Evolutionary conservation across 257 asterid genomes (phyloP).

Genomic region (Solanum sejunctum): DNA sequence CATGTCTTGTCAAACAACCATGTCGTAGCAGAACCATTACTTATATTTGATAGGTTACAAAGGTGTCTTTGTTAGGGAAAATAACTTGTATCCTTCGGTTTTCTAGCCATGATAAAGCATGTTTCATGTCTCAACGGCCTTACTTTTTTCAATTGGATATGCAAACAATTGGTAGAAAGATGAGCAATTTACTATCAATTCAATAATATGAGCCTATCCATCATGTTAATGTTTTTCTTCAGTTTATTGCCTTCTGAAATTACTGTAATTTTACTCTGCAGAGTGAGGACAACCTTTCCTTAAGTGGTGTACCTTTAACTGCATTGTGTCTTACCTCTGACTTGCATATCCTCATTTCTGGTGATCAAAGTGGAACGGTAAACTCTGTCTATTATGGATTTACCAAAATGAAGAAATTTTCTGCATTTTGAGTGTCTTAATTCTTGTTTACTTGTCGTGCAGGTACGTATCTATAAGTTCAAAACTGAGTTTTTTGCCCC

Average conservation of each 20-base stretch:
- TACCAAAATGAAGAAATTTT: not conserved
- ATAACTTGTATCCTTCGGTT: not conserved
- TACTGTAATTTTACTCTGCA: slow-evolving; percentile 24
- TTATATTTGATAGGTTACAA: not conserved
- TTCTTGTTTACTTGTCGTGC: slow-evolving; percentile 11
- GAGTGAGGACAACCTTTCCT: slow-evolving; percentile 60
- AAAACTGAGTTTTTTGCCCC: slow-evolving; percentile 69
- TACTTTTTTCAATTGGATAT: not conserved
- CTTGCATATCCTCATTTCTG: slow-evolving; percentile 50
- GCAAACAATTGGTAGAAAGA: not conserved
- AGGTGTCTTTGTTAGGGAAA: not conserved
- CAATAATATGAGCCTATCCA: not conserved
- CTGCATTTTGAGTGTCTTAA: not conserved
- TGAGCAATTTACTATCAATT: not conserved
- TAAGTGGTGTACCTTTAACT: slow-evolving; percentile 65
- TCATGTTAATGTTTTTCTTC: not conserved
- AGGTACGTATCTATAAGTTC: slow-evolving; percentile 67
- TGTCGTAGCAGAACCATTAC: not conserved
- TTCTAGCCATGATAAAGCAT: not conserved
- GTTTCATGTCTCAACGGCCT: not conserved
- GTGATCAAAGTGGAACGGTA: slow-evolving; percentile 90
- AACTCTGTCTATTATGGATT: slow-evolving; percentile 6
- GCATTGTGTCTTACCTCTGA: slow-evolving; percentile 50
- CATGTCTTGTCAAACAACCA: not conserved
- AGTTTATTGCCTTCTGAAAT: not conserved